These are phyloP conservation scores for Sporothrix dimorphospora DNA, from an alignment of 2,329 filamentous ascomycete species.

Conservation along the genomic window DNA sequence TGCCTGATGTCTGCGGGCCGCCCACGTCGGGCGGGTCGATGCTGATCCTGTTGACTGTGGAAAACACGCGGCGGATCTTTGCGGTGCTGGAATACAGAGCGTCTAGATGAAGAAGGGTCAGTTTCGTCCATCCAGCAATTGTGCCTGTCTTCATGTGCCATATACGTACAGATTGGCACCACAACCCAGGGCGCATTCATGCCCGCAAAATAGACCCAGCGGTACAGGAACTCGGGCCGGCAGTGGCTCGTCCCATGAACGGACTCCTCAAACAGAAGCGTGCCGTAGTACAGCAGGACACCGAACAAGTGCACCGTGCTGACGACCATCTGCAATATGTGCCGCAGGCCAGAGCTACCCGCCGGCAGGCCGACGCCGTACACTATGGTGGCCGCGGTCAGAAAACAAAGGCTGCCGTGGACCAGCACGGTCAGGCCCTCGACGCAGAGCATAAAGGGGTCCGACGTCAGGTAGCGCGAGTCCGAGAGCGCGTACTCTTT, in stretches of 20 bases:
- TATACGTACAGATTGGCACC: constrained; percentile 56
- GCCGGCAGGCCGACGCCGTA: constrained; percentile 31
- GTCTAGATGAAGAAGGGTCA: background rate
- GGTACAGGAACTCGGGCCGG: constrained; percentile 63
- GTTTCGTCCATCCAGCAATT: background rate
- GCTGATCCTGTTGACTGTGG: background rate
- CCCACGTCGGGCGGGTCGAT: background rate
- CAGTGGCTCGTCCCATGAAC: constrained; percentile 54
- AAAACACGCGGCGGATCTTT: background rate
- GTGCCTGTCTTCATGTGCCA: background rate
- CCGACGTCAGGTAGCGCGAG: constrained; percentile 80
- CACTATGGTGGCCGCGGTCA: constrained; percentile 52
- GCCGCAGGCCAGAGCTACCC: constrained; percentile 46
- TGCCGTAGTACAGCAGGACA: constrained; percentile 64
- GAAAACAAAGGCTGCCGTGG: constrained; percentile 63
- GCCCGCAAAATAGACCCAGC: constrained; percentile 65
- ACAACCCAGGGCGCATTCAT: constrained; percentile 65
- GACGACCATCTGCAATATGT: constrained; percentile 55
- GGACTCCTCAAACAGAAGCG: constrained; percentile 54
- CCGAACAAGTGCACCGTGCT: constrained; percentile 62
- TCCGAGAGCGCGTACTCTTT: constrained; percentile 90
- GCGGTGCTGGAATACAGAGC: background rate
- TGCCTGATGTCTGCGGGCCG: background rate
- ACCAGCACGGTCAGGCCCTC: constrained; percentile 75
- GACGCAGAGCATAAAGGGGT: constrained; percentile 84